Base-by-base conservation (phyloP, 257 asterid species). In the Nicotiana otophora region DNA sequence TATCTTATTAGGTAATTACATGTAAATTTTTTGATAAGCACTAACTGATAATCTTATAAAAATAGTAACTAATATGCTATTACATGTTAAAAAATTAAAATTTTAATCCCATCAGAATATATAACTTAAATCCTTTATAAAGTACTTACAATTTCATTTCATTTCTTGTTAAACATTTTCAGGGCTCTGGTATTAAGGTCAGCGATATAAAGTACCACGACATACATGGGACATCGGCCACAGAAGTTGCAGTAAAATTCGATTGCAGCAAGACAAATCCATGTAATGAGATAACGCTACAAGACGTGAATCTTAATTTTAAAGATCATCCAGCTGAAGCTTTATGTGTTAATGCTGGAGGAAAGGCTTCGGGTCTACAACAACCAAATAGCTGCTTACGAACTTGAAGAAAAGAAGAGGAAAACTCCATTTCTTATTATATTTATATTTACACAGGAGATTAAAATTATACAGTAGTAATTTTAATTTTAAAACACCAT, bases 141-240 rank as follows among this genome's bases (percentile, higher is more conserved):
- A 2, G 23, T 20, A 80, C 28, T 39, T 39, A 69, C 11, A 3
- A 39, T 39, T 39, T 33, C 17, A 14, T 55, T 14, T 16, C 1
- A 0, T 57, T 23, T 36, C 2, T 36, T 34, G 33, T 67, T 60
- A 69, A 55, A 31, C 3, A 7, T 34, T 39, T 78, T 12, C 80
- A 91, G 97, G 86, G 26, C 46, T 93, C 95, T 0, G 96, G 97
- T 0, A 89, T 93, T 78, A 84, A 88, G 83, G 85, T 92, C 7
- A 89, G 89, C 5, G 91, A 90, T 2, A 88, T 92, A 6, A 87
- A 82, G 2, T 93, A 93, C 31, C 84, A 83, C 10, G 89, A 91
- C 68, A 77, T 92, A 31, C 84, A 84, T 2, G 97, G 97, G 66
- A 89, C 97, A 33, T 92, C 97, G 0, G 91, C 97, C 17, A 92